phyloP scores from a whole-genome alignment of 306 rosid genomes.

The Ochetophila trinervis region DNA sequence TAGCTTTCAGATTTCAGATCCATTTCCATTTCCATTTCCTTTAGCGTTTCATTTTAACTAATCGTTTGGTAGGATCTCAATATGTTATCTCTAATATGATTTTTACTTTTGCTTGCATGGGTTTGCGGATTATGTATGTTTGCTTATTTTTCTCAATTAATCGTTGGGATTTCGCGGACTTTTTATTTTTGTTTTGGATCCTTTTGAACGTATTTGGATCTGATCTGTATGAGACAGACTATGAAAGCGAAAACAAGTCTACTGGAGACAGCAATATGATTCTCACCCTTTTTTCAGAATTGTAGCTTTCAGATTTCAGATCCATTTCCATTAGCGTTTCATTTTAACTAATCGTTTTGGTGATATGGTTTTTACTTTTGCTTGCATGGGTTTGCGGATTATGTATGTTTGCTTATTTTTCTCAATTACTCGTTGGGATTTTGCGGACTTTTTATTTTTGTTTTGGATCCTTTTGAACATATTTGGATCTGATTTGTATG shows the following conservation, averaged over 20 bases:
- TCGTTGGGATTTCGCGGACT: not conserved
- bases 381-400: not conserved
- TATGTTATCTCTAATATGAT: no score
- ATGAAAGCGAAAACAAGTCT: no score
- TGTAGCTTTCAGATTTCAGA: slow-evolving; percentile 2
- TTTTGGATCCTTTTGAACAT: no score
- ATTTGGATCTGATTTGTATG: no score
- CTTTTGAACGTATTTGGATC: no score
- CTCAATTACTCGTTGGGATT: not conserved
- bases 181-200: not conserved
- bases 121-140: not conserved
- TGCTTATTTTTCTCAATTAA: not conserved
- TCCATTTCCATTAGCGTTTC: not conserved
- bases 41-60: not conserved
- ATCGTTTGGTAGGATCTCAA: no score
- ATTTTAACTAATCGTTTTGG: not conserved
- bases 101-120: not conserved
- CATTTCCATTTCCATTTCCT: not conserved
- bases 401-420: not conserved
- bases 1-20: slow-evolving; percentile 6
- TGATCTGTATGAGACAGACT: no score
- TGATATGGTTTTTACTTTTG: not conserved
- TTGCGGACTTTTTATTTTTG: not conserved
- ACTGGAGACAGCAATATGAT: no score
- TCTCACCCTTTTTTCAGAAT: no score